phyloP scores from a whole-genome alignment of 768 basidiomycete genomes.

The Megacollybia marginata region DNA sequence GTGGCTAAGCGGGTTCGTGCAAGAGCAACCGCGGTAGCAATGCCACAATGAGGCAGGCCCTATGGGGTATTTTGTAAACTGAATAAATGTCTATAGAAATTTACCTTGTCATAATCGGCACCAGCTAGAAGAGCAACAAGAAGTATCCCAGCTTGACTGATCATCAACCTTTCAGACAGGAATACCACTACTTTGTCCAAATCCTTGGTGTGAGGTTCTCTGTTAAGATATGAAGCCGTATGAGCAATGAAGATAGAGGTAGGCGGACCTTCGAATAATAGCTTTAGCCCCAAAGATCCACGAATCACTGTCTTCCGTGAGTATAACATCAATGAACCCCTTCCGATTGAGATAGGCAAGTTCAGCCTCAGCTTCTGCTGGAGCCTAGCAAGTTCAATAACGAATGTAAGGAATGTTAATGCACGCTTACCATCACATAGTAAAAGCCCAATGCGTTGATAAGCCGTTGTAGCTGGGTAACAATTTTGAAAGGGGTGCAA shows the following conservation, averaged over 20 bases:
- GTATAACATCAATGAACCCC: not conserved
- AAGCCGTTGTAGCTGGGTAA: not conserved
- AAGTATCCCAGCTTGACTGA: no score
- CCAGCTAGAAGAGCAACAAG: no score
- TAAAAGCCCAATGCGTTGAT: not conserved
- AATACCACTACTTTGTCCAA: no score
- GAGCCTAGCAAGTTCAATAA: not conserved
- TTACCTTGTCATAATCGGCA: no score
- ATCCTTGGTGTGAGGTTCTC: no score
- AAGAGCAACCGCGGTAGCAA: constrained; percentile 47
- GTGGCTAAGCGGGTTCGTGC: constrained; percentile 55
- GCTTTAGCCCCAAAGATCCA: not conserved
- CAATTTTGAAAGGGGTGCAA: not conserved
- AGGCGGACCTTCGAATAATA: not conserved
- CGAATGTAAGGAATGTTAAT: not conserved
- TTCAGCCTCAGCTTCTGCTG: not conserved
- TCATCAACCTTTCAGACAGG: no score
- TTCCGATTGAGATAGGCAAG: not conserved
- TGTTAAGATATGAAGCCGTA: no score
- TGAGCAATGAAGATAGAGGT: no score
- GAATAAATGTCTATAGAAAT: no score
- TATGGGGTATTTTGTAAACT: no score
- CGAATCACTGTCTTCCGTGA: not conserved
- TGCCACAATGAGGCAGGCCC: constrained; percentile 35
- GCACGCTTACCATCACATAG: not conserved